Conservation (phyloP, 73 alveolate genomes). For the Chromera velia region DNA sequence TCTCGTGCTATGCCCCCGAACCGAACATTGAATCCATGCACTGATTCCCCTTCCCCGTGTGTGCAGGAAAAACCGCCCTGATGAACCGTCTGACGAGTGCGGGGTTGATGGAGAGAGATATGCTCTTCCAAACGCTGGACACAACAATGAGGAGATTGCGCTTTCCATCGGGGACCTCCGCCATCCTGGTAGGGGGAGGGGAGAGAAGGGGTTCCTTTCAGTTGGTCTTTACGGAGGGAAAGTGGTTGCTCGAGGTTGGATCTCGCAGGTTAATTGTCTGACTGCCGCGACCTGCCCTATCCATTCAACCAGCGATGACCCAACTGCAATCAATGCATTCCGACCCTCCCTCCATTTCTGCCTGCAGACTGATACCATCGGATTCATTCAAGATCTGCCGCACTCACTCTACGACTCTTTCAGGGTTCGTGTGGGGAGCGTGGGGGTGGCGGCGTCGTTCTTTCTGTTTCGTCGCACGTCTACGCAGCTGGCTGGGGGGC, state of each 20-base stretch:
- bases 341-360: not conserved
- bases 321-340: not conserved
- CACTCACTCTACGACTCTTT: constrained; percentile 33
- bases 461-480: too few relatives aligned
- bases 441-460: not conserved
- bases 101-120: constrained; percentile 23
- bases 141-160: constrained; percentile 36
- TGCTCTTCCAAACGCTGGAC: constrained; percentile 37
- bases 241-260: not conserved
- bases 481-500: too few relatives aligned
- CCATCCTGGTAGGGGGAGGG: not conserved
- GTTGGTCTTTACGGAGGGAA: not conserved
- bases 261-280: too few relatives aligned
- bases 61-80: constrained; percentile 30
- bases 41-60: too few relatives aligned
- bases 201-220: not conserved
- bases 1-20: too few relatives aligned
- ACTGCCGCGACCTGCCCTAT: not conserved
- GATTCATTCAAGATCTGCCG: constrained; percentile 42
- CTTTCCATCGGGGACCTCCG: constrained; percentile 20
- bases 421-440: constrained; percentile 4
- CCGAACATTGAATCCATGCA: too few relatives aligned
- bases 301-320: not conserved
- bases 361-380: constrained; percentile 20
- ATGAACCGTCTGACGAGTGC: constrained; percentile 37